Evolutionary conservation across 2,329 filamentous ascomycete genomes (phyloP).

Genomic region (Fusarium hainanense): DNA sequence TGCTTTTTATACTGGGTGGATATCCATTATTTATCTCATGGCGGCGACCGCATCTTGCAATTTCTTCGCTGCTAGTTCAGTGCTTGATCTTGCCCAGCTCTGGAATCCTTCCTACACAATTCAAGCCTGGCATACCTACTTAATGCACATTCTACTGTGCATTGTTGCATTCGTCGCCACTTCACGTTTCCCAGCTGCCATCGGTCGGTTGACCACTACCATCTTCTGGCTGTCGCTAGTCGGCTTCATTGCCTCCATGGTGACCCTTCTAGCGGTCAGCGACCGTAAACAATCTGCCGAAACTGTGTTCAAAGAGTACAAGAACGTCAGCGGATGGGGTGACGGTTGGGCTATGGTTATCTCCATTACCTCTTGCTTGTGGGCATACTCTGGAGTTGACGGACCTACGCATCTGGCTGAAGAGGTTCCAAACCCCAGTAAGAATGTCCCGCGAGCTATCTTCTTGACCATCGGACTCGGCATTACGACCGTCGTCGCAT

Average conservation of each 20-base stretch:
- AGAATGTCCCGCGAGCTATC: constrained; percentile 43
- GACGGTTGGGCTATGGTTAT: constrained; percentile 43
- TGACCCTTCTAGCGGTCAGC: constrained; percentile 37
- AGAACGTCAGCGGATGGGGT: constrained; percentile 42
- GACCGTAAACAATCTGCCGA: constrained; percentile 30
- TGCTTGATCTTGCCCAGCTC: constrained; percentile 37
- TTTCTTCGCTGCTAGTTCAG: constrained; percentile 42
- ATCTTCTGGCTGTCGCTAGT: constrained; percentile 39
- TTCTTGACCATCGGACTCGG: constrained; percentile 41
- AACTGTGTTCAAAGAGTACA: constrained; percentile 39
- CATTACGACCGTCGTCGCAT: constrained; percentile 36
- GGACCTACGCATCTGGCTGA: constrained; percentile 40
- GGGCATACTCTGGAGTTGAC: constrained; percentile 42
- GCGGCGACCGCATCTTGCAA: constrained; percentile 42
- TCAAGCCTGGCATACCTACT: constrained; percentile 43
- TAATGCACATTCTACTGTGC: constrained; percentile 41
- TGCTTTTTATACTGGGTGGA: constrained; percentile 43
- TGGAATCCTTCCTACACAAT: constrained; percentile 38
- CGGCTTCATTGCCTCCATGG: constrained; percentile 42
- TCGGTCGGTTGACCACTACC: constrained; percentile 39
- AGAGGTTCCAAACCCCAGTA: constrained; percentile 43
- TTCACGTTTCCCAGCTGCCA: constrained; percentile 37
- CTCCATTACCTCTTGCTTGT: constrained; percentile 40
- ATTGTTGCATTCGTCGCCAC: constrained; percentile 39
- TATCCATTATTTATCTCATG: constrained; percentile 45